Base-by-base conservation (phyloP, 352 stramenopile genomes). In the Phytopythium delawarense region DNA sequence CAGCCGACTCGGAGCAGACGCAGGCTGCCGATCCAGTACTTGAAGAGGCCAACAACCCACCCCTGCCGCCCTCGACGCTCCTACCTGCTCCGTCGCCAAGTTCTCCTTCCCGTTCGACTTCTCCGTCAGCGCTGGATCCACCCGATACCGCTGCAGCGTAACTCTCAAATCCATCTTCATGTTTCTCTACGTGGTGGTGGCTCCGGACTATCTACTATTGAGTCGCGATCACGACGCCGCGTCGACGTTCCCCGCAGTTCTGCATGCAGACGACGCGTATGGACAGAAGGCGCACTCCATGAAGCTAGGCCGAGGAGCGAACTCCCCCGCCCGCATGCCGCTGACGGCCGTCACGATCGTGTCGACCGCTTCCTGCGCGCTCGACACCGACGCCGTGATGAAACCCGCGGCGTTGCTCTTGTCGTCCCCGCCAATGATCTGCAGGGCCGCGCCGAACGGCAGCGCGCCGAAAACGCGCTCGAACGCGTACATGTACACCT, bases 401-500 rank as follows among this genome's bases (percentile, higher is more conserved):
- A 55, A 34, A 0, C 42, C 48, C 23, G 35, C 44, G 15, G 53
- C 63, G 23, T 51, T 34, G 45, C 35, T 54, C 12, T 50, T 50
- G 21, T 66, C 66, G 2, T 68, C 71, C n/a, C 59, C 67, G 9
- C 80, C 76, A 56, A 91, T 80, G 64, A 90, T 67, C 57, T 91
- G 73, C 57, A 95, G 62, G 4, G 75, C 70, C 12, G 81, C 81
- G 7, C 84, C 84, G 25, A 70, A 70, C 8, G 84, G 84, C 8
- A 74, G 57, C n/a, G 71, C 56, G 4, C 79, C 80, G 35, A 87
- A 79, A 7, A 91, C 63, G n/a, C 73, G 64, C 39, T 75, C 69
- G 56, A 82, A 93, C 21, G 86, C 86, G 52, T 88, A 84, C 81
- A 92, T 76, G 64, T 95, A 95, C 54, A 92, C 63, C 70, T 93